A percentile compares a stretch with the other conserved stretches of the same genome.
Evolutionary conservation across 192 early-diverging fungal species (phyloP).

Genomic region (Thamnidium elegans): DNA sequence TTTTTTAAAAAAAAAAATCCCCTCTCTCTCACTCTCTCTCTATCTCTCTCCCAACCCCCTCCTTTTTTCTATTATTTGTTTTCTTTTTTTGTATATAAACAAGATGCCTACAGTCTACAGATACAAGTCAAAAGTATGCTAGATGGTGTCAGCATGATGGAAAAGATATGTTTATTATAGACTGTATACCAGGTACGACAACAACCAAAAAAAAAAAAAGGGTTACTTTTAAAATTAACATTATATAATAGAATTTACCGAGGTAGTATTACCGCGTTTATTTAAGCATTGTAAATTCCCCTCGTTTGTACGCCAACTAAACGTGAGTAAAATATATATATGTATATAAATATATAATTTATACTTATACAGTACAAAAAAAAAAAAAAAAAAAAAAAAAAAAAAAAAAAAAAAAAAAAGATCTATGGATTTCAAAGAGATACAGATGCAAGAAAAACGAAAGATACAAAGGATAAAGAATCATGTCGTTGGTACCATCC

Average conservation of each 20-base stretch:
- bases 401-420: constrained; percentile 19
- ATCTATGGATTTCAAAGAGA: constrained; percentile 50
- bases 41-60: no score
- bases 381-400: background rate
- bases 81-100: background rate
- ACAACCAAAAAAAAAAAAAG: background rate
- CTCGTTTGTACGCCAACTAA: constrained; percentile 50
- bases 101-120: constrained; percentile 30
- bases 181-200: constrained; percentile 34
- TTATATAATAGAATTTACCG: constrained; percentile 38
- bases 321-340: constrained; percentile 30
- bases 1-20: background rate
- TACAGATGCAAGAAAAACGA: constrained; percentile 47
- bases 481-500: constrained; percentile 46
- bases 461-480: constrained; percentile 43
- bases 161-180: constrained; percentile 41
- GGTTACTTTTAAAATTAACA: background rate
- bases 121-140: constrained; percentile 31
- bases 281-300: constrained; percentile 53
- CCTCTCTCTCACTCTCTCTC: no score
- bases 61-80: constrained; percentile 4
- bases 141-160: constrained; percentile 31
- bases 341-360: background rate
- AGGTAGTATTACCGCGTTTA: constrained; percentile 38
- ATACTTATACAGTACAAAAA: no score